Evolutionary conservation across 495 filamentous ascomycete genomes (phyloP).

Genomic region (Thermothielavioides terrestris): DNA sequence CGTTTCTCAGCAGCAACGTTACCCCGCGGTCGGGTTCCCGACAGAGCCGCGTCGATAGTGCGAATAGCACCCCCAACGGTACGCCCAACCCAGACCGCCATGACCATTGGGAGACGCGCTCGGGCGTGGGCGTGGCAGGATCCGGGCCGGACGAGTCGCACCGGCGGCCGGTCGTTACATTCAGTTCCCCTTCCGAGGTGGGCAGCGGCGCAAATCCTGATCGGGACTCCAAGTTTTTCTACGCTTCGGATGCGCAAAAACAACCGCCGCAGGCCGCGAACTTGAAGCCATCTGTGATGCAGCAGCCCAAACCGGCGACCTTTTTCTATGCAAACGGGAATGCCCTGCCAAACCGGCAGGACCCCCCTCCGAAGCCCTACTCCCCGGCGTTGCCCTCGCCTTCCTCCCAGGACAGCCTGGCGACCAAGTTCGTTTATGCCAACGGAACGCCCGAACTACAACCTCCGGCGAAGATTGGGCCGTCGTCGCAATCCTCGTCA

Average conservation of each 20-base stretch:
- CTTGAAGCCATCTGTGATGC: slow-evolving; percentile 12
- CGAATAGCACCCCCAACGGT: slow-evolving; percentile 50
- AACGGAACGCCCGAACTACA: slow-evolving; percentile 43
- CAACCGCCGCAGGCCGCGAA: slow-evolving; percentile 25
- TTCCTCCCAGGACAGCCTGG: slow-evolving; percentile 24
- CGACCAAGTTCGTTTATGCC: slow-evolving; percentile 72
- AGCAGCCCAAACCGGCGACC: slow-evolving; percentile 35
- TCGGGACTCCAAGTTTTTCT: slow-evolving; percentile 61
- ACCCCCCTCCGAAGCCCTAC: slow-evolving; percentile 20
- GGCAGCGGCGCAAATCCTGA: slow-evolving; percentile 20
- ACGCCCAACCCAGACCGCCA: slow-evolving; percentile 41
- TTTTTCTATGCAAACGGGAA: slow-evolving; percentile 51
- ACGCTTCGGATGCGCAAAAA: slow-evolving; percentile 59
- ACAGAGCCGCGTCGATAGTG: slow-evolving; percentile 56
- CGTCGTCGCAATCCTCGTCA: slow-evolving; percentile 22
- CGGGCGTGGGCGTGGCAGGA: slow-evolving; percentile 28
- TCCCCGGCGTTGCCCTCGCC: slow-evolving; percentile 27
- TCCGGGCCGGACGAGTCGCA: slow-evolving; percentile 23
- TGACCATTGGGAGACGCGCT: slow-evolving; percentile 33
- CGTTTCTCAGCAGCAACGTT: slow-evolving; percentile 55
- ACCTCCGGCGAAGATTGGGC: slow-evolving; percentile 15
- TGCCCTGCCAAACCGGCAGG: slow-evolving; percentile 19
- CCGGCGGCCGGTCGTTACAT: slow-evolving; percentile 21
- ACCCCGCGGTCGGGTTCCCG: slow-evolving; percentile 65
- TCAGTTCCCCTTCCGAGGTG: slow-evolving; percentile 26